Conservation (phyloP, 306 rosid species). For the Vigna hirtella region DNA sequence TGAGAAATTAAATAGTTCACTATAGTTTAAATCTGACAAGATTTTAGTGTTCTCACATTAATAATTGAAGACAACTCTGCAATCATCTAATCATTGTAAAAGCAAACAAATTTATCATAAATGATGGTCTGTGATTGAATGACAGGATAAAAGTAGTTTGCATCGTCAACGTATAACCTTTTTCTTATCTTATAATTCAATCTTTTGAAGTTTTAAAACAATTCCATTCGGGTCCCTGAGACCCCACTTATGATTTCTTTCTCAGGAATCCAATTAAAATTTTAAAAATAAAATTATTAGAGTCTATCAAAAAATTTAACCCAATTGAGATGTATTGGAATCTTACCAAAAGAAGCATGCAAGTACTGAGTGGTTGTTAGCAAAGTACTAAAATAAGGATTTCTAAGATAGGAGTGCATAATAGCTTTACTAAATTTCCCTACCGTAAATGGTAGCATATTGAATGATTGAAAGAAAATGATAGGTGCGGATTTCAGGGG, state of each 20-base stretch:
- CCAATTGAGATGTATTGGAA: neutral
- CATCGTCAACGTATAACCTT: too few species aligned
- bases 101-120: too few species aligned
- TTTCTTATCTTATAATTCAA: neutral
- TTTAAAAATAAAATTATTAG: neutral
- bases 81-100: too few species aligned
- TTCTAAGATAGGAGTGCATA: neutral
- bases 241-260: neutral
- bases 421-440: neutral
- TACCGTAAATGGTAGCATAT: conserved; percentile 8
- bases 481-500: conserved; percentile 24
- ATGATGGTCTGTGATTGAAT: too few species aligned
- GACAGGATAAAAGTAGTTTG: too few species aligned
- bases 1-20: too few species aligned
- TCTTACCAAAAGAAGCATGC: neutral
- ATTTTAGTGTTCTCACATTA: too few species aligned
- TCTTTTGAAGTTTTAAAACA: neutral
- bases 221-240: neutral
- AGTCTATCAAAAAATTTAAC: neutral
- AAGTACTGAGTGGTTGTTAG: neutral
- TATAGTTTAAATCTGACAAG: too few species aligned
- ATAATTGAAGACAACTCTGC: too few species aligned
- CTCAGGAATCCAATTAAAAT: neutral
- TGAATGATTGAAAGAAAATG: conserved; percentile 1
- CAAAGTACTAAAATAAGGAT: neutral